Base-by-base conservation (phyloP, 495 filamentous ascomycete genomes). In the Talaromyces trachyspermus region DNA sequence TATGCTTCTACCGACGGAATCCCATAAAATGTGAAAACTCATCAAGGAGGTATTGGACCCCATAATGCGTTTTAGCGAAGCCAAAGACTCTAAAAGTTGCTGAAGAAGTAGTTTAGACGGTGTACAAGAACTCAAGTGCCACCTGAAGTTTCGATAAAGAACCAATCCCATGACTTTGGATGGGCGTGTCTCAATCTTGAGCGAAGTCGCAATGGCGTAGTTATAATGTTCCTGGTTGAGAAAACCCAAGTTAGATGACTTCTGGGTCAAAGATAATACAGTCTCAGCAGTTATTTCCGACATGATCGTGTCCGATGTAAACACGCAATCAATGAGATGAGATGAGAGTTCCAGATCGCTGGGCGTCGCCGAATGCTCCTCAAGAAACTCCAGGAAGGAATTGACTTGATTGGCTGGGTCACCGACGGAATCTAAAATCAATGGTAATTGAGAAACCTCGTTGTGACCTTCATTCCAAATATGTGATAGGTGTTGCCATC, bases 21-120 rank as follows among this genome's bases (percentile, higher is more conserved):
- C 10, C 43, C 48, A 59, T 40, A 9, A 70, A 68, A 8, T 52
- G 53, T 18, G 56, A 45, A 45, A 69, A 70, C 46, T 84, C 72
- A 5, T 72, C 59, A 54, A 87, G 78, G n/a, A 86, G 61, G 30
- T 70, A 68, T 23, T 70, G 57, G 18, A 70, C 43, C 1, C 57
- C 59, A 26, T 53, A 46, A 3, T 58, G 57, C 8, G 66, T 69
- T 6, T 55, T 46, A 66, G 59, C 1, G 38, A 47, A 9, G 42
- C 44, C 11, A 69, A 45, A 5, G 50, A 33, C 36, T 46, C 36
- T 19, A 70, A 12, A 5, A 71, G 51, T 12, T 18, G 17, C 23
- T n/a, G 22, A 22, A 68, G 43, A 22, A 66, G 42, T 4, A 42
- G 49, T n/a, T 33, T 38, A 2, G 57, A 43, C 2, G 63, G 62